phyloP scores from a whole-genome alignment of 345 rosid genomes.

The rapeseed (Brassica napus) region Da-Ae NC_063449.1:28718001-28718500 shows the following conservation, averaged over 20 bases:
- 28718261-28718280: constrained; percentile 81
- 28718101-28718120: not conserved
- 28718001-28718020: not conserved
- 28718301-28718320: not conserved
- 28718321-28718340: constrained; percentile 17
- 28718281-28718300: constrained; percentile 3
- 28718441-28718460: constrained; percentile 93
- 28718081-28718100: constrained; percentile 6
- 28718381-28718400: constrained; percentile 75
- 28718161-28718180: not conserved
- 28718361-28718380: constrained; percentile 71
- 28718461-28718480: constrained; percentile 76
- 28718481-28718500: constrained; percentile 85
- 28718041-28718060: not conserved
- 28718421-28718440: constrained; percentile 84
- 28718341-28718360: constrained; percentile 20
- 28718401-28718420: constrained; percentile 95
- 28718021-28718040: not conserved
- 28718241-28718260: constrained; percentile 61
- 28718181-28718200: not conserved
- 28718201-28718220: constrained; percentile 83
- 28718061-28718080: not conserved
- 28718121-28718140: not conserved
- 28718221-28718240: constrained; percentile 88
- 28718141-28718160: not conserved